phyloP scores from a whole-genome alignment of 495 filamentous ascomycete genomes.

The Pyrenula aspistea region DNA sequence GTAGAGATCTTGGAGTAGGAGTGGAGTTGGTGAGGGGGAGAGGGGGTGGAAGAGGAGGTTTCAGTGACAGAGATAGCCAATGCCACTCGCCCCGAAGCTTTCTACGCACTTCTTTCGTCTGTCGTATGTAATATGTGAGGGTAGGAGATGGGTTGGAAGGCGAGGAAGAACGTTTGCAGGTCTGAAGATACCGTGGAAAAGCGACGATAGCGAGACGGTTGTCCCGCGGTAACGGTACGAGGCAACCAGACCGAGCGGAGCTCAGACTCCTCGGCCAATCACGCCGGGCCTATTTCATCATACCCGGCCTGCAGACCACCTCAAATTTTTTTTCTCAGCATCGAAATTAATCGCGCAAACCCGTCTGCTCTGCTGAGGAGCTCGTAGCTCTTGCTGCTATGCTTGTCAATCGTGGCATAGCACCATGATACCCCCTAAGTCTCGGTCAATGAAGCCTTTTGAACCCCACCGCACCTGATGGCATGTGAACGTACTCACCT shows the following conservation, averaged over 20 bases:
- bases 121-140: neutral
- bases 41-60: constrained; percentile 12
- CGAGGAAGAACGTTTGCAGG: neutral
- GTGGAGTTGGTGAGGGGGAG: constrained; percentile 22
- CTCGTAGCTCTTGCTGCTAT: too few relatives aligned
- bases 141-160: neutral
- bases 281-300: neutral
- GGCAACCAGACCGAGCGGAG: neutral
- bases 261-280: neutral
- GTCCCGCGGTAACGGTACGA: neutral
- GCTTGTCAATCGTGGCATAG: too few relatives aligned
- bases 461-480: too few relatives aligned
- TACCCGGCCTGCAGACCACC: neutral
- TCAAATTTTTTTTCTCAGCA: neutral
- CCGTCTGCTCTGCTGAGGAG: too few relatives aligned
- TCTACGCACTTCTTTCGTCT: neutral
- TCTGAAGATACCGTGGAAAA: neutral
- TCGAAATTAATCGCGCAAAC: neutral
- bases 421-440: too few relatives aligned
- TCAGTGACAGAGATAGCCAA: neutral
- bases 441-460: too few relatives aligned
- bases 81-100: too few relatives aligned
- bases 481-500: too few relatives aligned
- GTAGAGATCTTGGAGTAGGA: constrained; percentile 12
- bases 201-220: neutral